Conservation (phyloP, 208 protist genomes). For the Leptomonas seymouri region DNA sequence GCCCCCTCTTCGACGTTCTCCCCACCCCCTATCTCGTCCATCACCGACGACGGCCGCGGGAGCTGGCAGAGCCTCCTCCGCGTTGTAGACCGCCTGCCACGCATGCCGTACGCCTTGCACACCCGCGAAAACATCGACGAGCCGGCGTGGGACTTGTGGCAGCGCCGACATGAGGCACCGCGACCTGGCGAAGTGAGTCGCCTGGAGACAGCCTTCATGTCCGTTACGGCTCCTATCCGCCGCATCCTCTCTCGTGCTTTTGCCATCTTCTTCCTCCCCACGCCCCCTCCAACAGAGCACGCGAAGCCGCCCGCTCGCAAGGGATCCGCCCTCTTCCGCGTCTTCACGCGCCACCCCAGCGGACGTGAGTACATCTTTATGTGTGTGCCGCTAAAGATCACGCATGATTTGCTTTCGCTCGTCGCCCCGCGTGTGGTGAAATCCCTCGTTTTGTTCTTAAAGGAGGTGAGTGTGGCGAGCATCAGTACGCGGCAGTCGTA, state of each 20-base stretch:
- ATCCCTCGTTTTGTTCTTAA: constrained; percentile 54
- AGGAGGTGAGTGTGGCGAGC: constrained; percentile 41
- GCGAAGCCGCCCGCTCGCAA: not conserved
- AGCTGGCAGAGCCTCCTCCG: constrained; percentile 40
- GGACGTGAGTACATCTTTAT: constrained; percentile 62
- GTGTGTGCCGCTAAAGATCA: constrained; percentile 70
- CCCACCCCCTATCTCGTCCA: constrained; percentile 35
- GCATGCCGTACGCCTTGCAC: constrained; percentile 40
- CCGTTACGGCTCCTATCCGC: constrained; percentile 45
- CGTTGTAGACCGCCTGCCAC: constrained; percentile 52
- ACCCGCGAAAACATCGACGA: constrained; percentile 41
- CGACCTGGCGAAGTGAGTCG: constrained; percentile 18
- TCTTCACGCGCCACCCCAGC: constrained; percentile 66
- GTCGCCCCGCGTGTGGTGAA: constrained; percentile 49
- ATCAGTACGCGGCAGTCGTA: constrained; percentile 20
- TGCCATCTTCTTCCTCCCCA: constrained; percentile 45
- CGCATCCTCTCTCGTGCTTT: constrained; percentile 39
- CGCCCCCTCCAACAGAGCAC: constrained; percentile 1
- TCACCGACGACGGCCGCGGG: constrained; percentile 37
- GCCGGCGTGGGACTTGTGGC: constrained; percentile 57
- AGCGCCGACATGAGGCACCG: constrained; percentile 32
- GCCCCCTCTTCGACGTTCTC: constrained; percentile 51
- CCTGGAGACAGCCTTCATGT: constrained; percentile 29
- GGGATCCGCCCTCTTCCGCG: constrained; percentile 46
- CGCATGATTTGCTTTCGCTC: constrained; percentile 57